phyloP scores from a whole-genome alignment of 208 protist genomes.

The Leptomonas pyrrhocoris region DNA sequence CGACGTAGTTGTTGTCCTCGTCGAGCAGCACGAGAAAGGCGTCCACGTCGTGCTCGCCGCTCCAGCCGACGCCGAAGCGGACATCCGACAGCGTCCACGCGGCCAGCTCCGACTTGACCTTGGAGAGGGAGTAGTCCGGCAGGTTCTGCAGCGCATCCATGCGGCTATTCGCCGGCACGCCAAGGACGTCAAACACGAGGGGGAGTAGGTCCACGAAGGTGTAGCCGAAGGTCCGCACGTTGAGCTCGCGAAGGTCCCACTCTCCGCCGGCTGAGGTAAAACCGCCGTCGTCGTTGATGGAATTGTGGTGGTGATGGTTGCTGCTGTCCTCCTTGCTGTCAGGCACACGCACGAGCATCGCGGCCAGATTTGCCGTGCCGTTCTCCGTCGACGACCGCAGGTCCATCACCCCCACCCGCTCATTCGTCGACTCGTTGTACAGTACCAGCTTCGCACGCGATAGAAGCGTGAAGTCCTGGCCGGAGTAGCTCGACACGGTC shows the following conservation, averaged over 20 bases:
- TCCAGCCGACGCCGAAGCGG: slow-evolving; percentile 84
- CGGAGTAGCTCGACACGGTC: slow-evolving; percentile 79
- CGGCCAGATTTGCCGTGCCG: slow-evolving; percentile 65
- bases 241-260: slow-evolving; percentile 84
- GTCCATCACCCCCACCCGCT: slow-evolving; percentile 64
- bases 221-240: slow-evolving; percentile 77
- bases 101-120: slow-evolving; percentile 30
- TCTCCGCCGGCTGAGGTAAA: slow-evolving; percentile 6
- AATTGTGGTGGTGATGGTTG: not conserved
- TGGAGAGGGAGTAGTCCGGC: slow-evolving; percentile 71
- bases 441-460: slow-evolving; percentile 48
- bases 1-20: slow-evolving; percentile 70
- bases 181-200: slow-evolving; percentile 71
- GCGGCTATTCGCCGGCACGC: slow-evolving; percentile 46
- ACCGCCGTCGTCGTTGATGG: not conserved
- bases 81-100: slow-evolving; percentile 63
- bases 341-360: slow-evolving; percentile 69
- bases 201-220: slow-evolving; percentile 85
- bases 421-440: slow-evolving; percentile 70
- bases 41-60: slow-evolving; percentile 78
- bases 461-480: slow-evolving; percentile 63
- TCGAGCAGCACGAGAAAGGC: slow-evolving; percentile 83
- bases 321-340: slow-evolving; percentile 2
- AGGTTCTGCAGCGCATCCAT: slow-evolving; percentile 53
- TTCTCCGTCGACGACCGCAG: slow-evolving; percentile 59